Base-by-base conservation (phyloP, 345 rosid species). In the Capsella bursapastoris region DNA sequence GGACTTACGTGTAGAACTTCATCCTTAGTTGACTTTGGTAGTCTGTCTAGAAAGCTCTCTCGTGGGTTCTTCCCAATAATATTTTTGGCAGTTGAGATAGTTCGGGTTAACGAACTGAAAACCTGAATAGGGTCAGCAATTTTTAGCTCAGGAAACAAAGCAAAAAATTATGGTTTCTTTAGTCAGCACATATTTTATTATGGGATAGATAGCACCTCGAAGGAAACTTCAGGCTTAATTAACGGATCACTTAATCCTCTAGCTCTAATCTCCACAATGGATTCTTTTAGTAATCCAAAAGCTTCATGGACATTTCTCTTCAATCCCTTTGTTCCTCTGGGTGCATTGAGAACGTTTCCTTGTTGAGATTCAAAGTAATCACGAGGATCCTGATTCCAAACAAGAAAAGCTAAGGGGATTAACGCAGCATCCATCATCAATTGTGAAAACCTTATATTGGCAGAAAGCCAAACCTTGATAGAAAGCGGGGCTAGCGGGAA, bases 281-380 rank as follows among this genome's bases (percentile, higher is more conserved):
- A 87, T 18, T 83, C 75, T 80, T 88, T 88, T 72, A 95, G 68
- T 57, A 84, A 85, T 72, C 80, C 75, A 71, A 84, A 95, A 45
- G 91, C 88, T 80, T 92, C 97, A 59, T 70, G 73, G 6, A 80
- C 64, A 78, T 81, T 82, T 78, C 67, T 78, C 57, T 78, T 85
- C 79, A 71, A 52, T 64, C 79, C 64, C 76, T 84, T 84, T 59
- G 63, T 74, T 67, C 83, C 81, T 51, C 70, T 62, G 11, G 76
- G 45, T 34, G 70, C 57, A 64, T 85, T 84, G 44, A 84, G 71
- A 10, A 90, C 85, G 73, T 77, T 87, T 66, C 77, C 95, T 87
- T 90, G 98, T 83, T 91, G 98, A 64, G 95, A 89, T 84, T 94
- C 97, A 75, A 94, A 94, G 83, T 94, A 94, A 60, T 94, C 98